Evolutionary conservation across 345 rosid genomes (phyloP), one percentile per base, ranked within the genome.

Genomic region (Eucalyptus victrix): DNA sequence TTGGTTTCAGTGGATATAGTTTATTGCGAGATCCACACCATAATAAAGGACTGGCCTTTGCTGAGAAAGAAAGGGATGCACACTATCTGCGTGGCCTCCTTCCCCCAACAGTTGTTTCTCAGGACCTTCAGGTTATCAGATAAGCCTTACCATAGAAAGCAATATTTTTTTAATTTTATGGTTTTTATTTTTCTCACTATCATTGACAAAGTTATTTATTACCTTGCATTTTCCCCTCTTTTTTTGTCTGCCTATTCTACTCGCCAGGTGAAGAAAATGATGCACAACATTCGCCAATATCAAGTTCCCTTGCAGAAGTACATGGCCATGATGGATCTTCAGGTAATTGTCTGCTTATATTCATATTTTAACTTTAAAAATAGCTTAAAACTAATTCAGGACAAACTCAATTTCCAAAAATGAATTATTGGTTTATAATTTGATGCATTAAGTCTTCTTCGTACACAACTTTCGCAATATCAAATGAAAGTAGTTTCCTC

Each of bases 291-390:
- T 89, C 97, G 98, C 65, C 95, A 96, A 87, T 97, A 97, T 92
- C 96, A 96, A 93, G 94, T 97, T 90, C 99, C 99, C 19, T 89
- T 97, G 87, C 99, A 97, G 93, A 97, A 92, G 93, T 97, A 96
- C 93, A 94, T 97, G 99, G 96, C 96, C 89, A 96, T 97, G 99
- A 97, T 96, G 98, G 99, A 97, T 93, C 96, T 97, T 92, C 98
- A 96, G 97, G 99, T 97, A 92, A 3, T 60, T 69, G 47, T 67
- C 81, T 34, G 32, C 42, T 67, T n/a, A 21, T 53, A 19, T 54
- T 54, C 47, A 44, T 24, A 37, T 40, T 76, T 76, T 40, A 40
- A 76, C 17, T 76, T 76, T 21, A 21, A 76, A 40, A 76, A 21
- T 40, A 76, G 47, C 47, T 76, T 12, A 76, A 76, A 40, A 76